Evolutionary conservation across 2,329 filamentous ascomycete genomes (phyloP).

Genomic region (Calonectria pseudoturangicola): DNA sequence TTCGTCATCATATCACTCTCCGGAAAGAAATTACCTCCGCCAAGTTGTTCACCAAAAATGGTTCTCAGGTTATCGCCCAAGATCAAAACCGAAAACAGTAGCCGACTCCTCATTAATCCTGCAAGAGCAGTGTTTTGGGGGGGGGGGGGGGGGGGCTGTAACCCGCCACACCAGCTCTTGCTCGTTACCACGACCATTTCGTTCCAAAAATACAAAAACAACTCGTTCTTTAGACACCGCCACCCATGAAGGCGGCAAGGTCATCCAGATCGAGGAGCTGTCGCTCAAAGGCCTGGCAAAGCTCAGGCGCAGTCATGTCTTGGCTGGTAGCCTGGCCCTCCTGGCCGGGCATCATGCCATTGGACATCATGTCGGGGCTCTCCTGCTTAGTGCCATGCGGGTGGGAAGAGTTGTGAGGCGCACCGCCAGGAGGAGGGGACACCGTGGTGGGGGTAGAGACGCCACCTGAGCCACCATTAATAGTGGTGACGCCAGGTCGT

Average conservation of each 20-base stretch:
- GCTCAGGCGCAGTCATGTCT: constrained; percentile 76
- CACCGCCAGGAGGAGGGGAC: constrained; percentile 63
- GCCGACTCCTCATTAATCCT: constrained; percentile 36
- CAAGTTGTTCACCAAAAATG: constrained; percentile 14
- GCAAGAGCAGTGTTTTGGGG: not conserved
- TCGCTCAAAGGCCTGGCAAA: constrained; percentile 76
- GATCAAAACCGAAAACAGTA: constrained; percentile 32
- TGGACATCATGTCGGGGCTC: constrained; percentile 58
- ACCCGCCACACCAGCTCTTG: not conserved
- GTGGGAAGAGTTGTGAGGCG: constrained; percentile 52
- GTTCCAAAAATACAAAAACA: not conserved
- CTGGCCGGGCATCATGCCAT: constrained; percentile 56
- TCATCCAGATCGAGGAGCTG: constrained; percentile 77
- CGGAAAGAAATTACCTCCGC: constrained; percentile 36
- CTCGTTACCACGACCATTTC: constrained; percentile 5
- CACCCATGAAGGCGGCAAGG: constrained; percentile 78
- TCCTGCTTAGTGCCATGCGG: constrained; percentile 61
- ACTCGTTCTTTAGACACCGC: constrained; percentile 67
- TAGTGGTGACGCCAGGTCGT: constrained; percentile 74
- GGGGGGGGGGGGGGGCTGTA: not conserved
- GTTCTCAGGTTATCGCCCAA: constrained; percentile 16
- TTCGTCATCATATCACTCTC: constrained; percentile 27
- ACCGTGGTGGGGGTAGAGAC: constrained; percentile 68
- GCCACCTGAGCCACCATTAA: constrained; percentile 73
- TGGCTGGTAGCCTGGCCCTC: constrained; percentile 61